Evolutionary conservation across 2,329 filamentous ascomycete species (phyloP).

Genomic region (Sporothrix pallida): DNA sequence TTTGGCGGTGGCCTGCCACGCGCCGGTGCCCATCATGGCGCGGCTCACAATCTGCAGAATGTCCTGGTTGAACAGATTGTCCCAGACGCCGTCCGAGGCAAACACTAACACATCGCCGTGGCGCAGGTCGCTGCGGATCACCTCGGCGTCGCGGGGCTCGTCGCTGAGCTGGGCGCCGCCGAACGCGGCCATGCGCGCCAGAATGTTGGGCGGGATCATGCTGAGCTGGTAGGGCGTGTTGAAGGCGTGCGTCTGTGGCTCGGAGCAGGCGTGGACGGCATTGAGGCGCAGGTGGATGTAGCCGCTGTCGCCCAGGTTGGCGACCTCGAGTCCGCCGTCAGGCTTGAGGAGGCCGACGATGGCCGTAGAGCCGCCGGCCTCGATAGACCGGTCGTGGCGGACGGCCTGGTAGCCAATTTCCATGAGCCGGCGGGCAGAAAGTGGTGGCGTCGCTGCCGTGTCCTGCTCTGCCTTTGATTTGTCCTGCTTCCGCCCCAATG

Average conservation of each 20-base stretch:
- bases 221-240: constrained; percentile 97
- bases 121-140: constrained; percentile 75
- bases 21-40: constrained; percentile 74
- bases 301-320: constrained; percentile 94
- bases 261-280: constrained; percentile 80
- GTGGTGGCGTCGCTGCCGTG: constrained; percentile 43
- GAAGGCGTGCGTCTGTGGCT: constrained; percentile 93
- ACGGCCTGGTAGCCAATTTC: constrained; percentile 84
- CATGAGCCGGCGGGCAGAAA: constrained; percentile 73
- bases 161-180: constrained; percentile 83
- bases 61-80: constrained; percentile 92
- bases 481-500: constrained; percentile 38
- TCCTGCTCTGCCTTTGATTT: constrained; percentile 31
- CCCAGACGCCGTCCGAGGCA: constrained; percentile 93
- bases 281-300: constrained; percentile 87
- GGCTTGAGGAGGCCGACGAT: constrained; percentile 79
- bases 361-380: constrained; percentile 88
- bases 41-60: constrained; percentile 79
- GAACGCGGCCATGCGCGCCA: constrained; percentile 80
- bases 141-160: constrained; percentile 80
- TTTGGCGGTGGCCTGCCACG: constrained; percentile 67
- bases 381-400: constrained; percentile 72
- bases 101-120: constrained; percentile 95
- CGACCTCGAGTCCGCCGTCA: constrained; percentile 79
- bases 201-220: constrained; percentile 79